phyloP scores from a whole-genome alignment of 495 filamentous ascomycete genomes.

The Podospora fimiseda region DNA sequence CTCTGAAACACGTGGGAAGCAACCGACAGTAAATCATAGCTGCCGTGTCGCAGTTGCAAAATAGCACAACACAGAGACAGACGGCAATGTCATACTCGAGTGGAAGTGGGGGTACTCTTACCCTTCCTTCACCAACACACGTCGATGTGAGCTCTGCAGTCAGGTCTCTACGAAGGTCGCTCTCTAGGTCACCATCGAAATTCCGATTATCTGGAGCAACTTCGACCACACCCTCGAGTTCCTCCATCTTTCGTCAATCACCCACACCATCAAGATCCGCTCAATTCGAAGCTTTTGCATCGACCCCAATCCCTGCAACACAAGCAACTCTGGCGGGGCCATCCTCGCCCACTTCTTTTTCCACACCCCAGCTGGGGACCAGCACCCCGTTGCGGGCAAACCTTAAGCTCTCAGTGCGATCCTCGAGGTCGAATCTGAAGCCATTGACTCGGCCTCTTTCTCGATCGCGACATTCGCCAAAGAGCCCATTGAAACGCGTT shows the following conservation, averaged over 20 bases:
- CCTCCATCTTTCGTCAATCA: constrained; percentile 10
- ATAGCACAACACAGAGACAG: constrained; percentile 2
- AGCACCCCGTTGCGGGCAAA: constrained; percentile 36
- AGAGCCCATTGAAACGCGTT: constrained; percentile 69
- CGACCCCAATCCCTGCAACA: constrained; percentile 16
- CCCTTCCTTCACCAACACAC: constrained; percentile 75
- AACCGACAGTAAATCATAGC: neutral
- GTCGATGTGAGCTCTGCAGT: constrained; percentile 73
- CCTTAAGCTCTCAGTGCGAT: constrained; percentile 49
- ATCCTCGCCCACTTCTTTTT: constrained; percentile 20
- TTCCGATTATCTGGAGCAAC: constrained; percentile 49
- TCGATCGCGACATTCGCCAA: constrained; percentile 55
- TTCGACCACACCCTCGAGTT: constrained; percentile 6
- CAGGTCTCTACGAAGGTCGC: constrained; percentile 69
- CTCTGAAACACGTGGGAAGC: no score
- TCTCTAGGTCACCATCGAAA: constrained; percentile 84
- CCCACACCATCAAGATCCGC: constrained; percentile 10
- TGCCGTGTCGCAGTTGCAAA: neutral
- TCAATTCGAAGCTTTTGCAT: constrained; percentile 1
- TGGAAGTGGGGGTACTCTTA: constrained; percentile 67
- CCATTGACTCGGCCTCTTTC: constrained; percentile 39
- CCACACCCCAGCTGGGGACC: constrained; percentile 28
- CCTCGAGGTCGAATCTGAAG: constrained; percentile 34
- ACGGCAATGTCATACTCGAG: constrained; percentile 36
- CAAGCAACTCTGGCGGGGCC: constrained; percentile 22